A percentile compares a stretch with the other conserved stretches of the same genome.
phyloP scores from a whole-genome alignment of 805 yeast species.

The Candida sanyiensis region DNA sequence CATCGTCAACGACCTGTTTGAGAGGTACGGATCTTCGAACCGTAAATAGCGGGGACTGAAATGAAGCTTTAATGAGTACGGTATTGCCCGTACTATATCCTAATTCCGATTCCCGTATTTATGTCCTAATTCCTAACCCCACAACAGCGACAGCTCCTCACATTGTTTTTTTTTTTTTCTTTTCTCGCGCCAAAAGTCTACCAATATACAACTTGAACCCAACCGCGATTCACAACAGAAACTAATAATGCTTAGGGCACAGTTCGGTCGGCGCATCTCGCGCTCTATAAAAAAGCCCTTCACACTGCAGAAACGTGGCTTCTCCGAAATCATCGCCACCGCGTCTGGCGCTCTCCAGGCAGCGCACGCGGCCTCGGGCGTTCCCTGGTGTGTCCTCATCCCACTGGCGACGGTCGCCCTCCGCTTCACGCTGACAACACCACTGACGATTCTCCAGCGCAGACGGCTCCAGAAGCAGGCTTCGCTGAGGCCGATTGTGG shows the following conservation, averaged over 20 bases:
- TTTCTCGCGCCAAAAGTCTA: too few relatives aligned
- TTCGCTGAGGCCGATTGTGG: slow-evolving; percentile 60
- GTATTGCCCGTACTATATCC: background rate
- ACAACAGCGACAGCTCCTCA: background rate
- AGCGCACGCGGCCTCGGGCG: slow-evolving; percentile 48
- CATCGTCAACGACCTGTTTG: background rate
- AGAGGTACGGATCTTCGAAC: slow-evolving; percentile 2
- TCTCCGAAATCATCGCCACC: slow-evolving; percentile 15
- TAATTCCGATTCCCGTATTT: background rate
- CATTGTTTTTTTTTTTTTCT: background rate
- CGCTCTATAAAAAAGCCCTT: background rate
- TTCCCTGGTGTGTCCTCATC: slow-evolving; percentile 81
- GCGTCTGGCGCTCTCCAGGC: slow-evolving; percentile 35
- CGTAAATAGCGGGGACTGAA: too few relatives aligned
- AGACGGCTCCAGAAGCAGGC: slow-evolving; percentile 65
- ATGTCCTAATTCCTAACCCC: background rate
- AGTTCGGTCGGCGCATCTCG: background rate
- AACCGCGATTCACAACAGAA: too few relatives aligned
- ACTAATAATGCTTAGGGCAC: background rate
- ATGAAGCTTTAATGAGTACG: too few relatives aligned
- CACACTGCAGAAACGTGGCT: background rate
- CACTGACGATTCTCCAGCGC: slow-evolving; percentile 72
- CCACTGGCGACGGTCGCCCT: slow-evolving; percentile 67
- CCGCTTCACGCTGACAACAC: slow-evolving; percentile 65
- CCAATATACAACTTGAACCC: too few relatives aligned